Evolutionary conservation across 805 yeast genomes (phyloP).

Genomic region (Metschnikowia colocasiae): DNA sequence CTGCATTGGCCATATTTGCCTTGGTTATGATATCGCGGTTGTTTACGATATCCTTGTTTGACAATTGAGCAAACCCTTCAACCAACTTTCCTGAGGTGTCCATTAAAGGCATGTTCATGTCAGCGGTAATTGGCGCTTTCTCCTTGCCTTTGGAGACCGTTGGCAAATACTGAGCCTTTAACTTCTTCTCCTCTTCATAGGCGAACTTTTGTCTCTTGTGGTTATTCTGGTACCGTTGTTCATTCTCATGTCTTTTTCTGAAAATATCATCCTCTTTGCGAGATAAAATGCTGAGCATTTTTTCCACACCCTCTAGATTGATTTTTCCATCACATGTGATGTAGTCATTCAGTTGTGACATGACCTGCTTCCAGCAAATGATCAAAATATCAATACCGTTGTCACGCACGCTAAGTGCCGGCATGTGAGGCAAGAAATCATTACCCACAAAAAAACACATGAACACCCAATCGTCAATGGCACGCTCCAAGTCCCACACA

Average conservation of each 20-base stretch:
- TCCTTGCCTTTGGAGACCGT: constrained; percentile 70
- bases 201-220: constrained; percentile 54
- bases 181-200: constrained; percentile 42
- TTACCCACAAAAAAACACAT: constrained; percentile 99
- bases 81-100: constrained; percentile 72
- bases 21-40: constrained; percentile 58
- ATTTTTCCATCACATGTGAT: constrained; percentile 88
- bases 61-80: constrained; percentile 57
- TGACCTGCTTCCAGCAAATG: constrained; percentile 72
- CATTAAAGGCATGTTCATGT: constrained; percentile 70
- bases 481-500: constrained; percentile 85
- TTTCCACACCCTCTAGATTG: constrained; percentile 72
- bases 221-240: constrained; percentile 62
- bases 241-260: constrained; percentile 62
- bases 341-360: constrained; percentile 68
- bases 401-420: constrained; percentile 91
- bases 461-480: constrained; percentile 98
- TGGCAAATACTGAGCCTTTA: constrained; percentile 44
- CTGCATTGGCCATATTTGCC: constrained; percentile 68
- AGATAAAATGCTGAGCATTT: constrained; percentile 60
- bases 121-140: constrained; percentile 67
- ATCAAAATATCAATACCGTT: constrained; percentile 83
- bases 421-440: constrained; percentile 95
- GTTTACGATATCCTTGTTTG: constrained; percentile 68
- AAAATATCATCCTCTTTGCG: constrained; percentile 76